These are phyloP conservation scores for Peronospora tabacina DNA, from an alignment of 352 stramenopile species.

Conservation along the genomic window DNA sequence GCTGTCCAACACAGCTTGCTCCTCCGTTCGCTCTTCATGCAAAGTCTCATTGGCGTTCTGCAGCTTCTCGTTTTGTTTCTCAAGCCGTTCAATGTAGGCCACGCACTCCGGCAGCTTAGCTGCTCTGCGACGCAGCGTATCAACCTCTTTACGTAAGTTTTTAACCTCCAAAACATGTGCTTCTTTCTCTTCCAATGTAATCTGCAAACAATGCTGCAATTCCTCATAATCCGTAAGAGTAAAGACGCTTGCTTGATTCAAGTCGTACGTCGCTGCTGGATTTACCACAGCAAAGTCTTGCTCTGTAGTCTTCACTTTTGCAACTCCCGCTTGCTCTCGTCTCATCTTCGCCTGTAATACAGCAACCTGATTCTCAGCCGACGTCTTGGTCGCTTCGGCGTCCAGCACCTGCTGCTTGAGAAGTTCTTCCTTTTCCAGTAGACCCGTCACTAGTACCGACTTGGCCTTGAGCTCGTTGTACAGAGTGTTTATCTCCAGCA, in stretches of 20 bases:
- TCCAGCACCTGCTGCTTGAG: conserved; percentile 33
- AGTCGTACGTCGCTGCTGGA: conserved; percentile 48
- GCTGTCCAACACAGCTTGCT: conserved; percentile 57
- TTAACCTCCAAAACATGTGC: conserved; percentile 37
- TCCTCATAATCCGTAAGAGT: conserved; percentile 50
- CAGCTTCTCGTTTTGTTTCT: conserved; percentile 51
- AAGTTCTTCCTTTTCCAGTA: conserved; percentile 46
- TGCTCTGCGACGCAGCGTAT: conserved; percentile 37
- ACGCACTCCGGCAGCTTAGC: conserved; percentile 33
- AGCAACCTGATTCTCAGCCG: conserved; percentile 33
- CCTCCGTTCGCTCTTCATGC: conserved; percentile 54
- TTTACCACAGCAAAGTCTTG: conserved; percentile 29
- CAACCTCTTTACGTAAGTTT: conserved; percentile 50
- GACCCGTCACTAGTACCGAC: conserved; percentile 45
- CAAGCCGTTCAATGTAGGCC: conserved; percentile 41
- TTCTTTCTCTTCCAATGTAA: conserved; percentile 39
- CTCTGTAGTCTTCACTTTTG: conserved; percentile 9
- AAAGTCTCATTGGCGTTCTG: conserved; percentile 49
- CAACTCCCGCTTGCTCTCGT: conserved; percentile 7
- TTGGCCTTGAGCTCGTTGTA: conserved; percentile 52
- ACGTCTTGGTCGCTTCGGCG: conserved; percentile 20
- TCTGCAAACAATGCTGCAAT: conserved; percentile 37
- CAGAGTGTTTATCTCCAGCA: conserved; percentile 49
- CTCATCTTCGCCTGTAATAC: conserved; percentile 26
- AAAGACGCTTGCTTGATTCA: conserved; percentile 47